These are phyloP conservation scores for Venustampulla echinocandica DNA, from an alignment of 495 filamentous ascomycete species.

Conservation along the genomic window DNA sequence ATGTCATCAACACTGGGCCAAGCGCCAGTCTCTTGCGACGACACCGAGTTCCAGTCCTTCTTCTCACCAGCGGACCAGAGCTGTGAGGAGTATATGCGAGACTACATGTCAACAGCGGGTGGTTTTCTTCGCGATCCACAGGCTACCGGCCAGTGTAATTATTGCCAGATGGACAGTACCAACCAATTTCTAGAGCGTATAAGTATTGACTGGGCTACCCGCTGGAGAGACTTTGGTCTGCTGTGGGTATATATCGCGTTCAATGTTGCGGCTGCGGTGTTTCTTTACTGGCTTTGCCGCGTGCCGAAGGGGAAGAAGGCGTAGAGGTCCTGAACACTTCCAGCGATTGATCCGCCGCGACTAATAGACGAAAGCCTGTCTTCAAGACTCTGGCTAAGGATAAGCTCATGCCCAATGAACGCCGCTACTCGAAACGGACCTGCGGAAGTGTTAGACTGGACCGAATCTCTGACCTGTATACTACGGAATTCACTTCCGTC, in stretches of 20 bases:
- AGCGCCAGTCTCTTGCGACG: constrained; percentile 43
- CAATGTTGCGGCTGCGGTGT: constrained; percentile 63
- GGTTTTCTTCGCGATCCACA: constrained; percentile 45
- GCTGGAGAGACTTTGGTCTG: constrained; percentile 77
- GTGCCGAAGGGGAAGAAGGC: constrained; percentile 52
- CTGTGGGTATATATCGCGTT: constrained; percentile 61
- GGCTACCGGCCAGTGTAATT: constrained; percentile 44
- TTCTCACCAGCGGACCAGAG: constrained; percentile 40
- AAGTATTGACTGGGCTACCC: constrained; percentile 43
- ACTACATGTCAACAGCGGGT: constrained; percentile 34
- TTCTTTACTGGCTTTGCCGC: constrained; percentile 67
- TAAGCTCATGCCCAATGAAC: no score
- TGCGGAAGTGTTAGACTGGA: background rate
- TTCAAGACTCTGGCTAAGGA: no score
- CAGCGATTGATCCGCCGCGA: no score
- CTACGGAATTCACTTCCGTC: background rate
- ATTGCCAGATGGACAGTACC: constrained; percentile 49
- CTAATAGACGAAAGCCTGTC: no score
- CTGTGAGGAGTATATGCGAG: constrained; percentile 45
- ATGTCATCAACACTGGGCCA: constrained; percentile 36
- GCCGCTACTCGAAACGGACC: no score
- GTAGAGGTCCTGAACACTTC: no score
- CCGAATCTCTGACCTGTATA: background rate
- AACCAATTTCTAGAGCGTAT: constrained; percentile 49
- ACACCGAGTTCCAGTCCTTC: constrained; percentile 49